Percentiles rank a stretch among this genome's conserved stretches.
Conservation (phyloP, 2,329 filamentous ascomycete species). For the Talaromyces funiculosus region DNA sequence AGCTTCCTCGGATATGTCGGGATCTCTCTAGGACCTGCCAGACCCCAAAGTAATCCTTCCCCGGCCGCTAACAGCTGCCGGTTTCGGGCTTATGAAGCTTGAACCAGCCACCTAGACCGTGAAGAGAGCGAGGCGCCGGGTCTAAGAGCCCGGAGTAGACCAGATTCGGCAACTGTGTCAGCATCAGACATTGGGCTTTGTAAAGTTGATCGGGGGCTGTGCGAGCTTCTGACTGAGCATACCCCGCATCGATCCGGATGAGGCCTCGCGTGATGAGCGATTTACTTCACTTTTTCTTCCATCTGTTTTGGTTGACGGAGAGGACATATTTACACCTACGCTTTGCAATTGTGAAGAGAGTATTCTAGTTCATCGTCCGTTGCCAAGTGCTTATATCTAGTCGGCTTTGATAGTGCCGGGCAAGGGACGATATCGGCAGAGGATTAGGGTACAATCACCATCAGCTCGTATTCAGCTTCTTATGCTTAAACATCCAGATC, state of each 20-base stretch:
- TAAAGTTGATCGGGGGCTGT: conserved; percentile 5
- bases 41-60: not conserved
- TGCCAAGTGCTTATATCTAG: not conserved
- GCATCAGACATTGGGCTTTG: not conserved
- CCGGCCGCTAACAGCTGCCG: not conserved
- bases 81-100: not conserved
- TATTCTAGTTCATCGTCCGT: not conserved
- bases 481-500: not conserved
- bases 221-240: not conserved
- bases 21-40: not conserved
- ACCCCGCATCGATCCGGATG: not conserved
- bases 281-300: not conserved
- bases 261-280: conserved; percentile 1
- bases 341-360: not conserved
- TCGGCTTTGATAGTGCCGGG: not conserved
- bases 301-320: not conserved
- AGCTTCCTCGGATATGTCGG: not conserved
- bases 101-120: not conserved
- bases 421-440: not conserved
- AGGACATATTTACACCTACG: not conserved
- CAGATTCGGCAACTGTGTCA: not conserved
- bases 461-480: not conserved
- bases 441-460: not conserved
- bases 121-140: not conserved
- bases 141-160: not conserved